phyloP scores from a whole-genome alignment of 768 basidiomycete genomes.

The Suillus bovinus region DNA sequence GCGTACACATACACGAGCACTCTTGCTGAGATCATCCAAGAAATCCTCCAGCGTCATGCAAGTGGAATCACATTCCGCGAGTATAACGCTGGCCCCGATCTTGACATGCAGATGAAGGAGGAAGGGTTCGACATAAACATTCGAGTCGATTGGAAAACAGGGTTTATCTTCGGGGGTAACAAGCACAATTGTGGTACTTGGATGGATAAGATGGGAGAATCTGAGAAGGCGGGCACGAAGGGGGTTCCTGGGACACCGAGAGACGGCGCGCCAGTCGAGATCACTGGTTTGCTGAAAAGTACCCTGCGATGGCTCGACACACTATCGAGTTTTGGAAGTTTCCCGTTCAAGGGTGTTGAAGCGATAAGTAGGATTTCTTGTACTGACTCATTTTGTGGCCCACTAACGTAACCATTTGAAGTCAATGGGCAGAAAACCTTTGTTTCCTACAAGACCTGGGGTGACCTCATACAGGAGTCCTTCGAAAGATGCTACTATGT shows the following conservation, averaged over 20 bases:
- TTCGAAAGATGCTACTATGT: slow-evolving; percentile 94
- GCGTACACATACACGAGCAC: slow-evolving; percentile 84
- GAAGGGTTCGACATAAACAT: slow-evolving; percentile 93
- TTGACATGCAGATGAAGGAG: slow-evolving; percentile 97
- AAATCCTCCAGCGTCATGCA: slow-evolving; percentile 93
- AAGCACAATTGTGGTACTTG: slow-evolving; percentile 87
- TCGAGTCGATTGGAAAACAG: slow-evolving; percentile 94
- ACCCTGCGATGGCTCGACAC: slow-evolving; percentile 86
- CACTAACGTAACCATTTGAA: slow-evolving; percentile 31
- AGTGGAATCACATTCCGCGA: slow-evolving; percentile 92
- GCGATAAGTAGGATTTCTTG: slow-evolving; percentile 61
- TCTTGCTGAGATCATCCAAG: slow-evolving; percentile 94
- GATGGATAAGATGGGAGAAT: slow-evolving; percentile 99
- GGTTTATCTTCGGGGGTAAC: slow-evolving; percentile 87
- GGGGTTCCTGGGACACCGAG: slow-evolving; percentile 95
- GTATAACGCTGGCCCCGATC: slow-evolving; percentile 92
- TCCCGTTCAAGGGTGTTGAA: slow-evolving; percentile 90
- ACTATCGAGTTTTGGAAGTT: slow-evolving; percentile 62
- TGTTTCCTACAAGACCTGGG: slow-evolving; percentile 92
- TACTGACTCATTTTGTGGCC: slow-evolving; percentile 5
- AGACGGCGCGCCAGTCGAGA: slow-evolving; percentile 95
- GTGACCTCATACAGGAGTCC: slow-evolving; percentile 74
- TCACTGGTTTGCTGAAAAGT: slow-evolving; percentile 91
- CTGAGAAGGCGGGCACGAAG: slow-evolving; percentile 86
- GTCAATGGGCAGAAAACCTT: slow-evolving; percentile 68